These are phyloP conservation scores for Neospora caninum DNA, from an alignment of 169 alveolate genomes.

Conservation along the genomic window DNA sequence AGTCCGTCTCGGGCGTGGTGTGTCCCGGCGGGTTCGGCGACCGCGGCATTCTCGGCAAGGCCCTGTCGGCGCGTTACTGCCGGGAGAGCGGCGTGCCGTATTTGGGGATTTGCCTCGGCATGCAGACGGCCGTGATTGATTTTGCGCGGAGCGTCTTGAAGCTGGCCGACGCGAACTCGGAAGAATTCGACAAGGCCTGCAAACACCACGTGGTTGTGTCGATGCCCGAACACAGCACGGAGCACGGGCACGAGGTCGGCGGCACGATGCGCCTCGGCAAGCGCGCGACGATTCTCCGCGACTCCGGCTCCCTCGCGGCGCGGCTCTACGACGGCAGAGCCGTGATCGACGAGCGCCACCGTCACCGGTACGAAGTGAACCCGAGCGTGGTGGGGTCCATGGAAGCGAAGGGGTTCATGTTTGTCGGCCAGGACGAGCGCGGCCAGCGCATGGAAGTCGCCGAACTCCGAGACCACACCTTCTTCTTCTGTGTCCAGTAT, in stretches of 20 bases:
- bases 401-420: conserved; percentile 88
- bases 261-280: conserved; percentile 96
- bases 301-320: conserved; percentile 87
- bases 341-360: conserved; percentile 91
- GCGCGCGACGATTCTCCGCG: conserved; percentile 85
- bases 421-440: conserved; percentile 90
- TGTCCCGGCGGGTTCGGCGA: conserved; percentile 97
- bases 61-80: conserved; percentile 86
- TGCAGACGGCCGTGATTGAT: conserved; percentile 92
- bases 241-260: conserved; percentile 55
- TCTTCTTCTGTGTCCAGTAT: conserved; percentile 92
- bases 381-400: conserved; percentile 56
- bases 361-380: conserved; percentile 89
- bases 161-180: conserved; percentile 75
- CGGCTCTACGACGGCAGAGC: conserved; percentile 85
- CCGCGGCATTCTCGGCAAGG: conserved; percentile 93
- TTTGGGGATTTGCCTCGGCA: conserved; percentile 94
- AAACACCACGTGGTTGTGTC: conserved; percentile 72
- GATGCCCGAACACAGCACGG: conserved; percentile 77
- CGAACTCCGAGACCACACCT: conserved; percentile 87
- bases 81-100: conserved; percentile 75
- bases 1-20: conserved; percentile 88
- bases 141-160: conserved; percentile 73
- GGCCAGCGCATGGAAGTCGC: conserved; percentile 89
- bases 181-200: conserved; percentile 74